Evolutionary conservation across 2,329 filamentous ascomycete species (phyloP).

Genomic region (Colletotrichum brevisporum): DNA sequence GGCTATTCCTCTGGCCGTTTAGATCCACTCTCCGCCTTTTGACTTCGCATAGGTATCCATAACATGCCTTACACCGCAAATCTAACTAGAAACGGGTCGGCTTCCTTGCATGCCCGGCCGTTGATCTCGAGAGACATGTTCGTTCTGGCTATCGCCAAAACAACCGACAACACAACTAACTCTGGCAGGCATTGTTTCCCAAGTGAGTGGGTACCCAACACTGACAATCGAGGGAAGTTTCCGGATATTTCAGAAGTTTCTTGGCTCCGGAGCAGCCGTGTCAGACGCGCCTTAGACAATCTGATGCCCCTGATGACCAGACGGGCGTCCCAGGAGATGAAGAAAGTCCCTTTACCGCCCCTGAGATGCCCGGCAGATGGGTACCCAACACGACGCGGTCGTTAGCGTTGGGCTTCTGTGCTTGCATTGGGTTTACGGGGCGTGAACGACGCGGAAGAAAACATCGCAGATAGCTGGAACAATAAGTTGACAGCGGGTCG

Average conservation of each 20-base stretch:
- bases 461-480: slow-evolving; percentile 3
- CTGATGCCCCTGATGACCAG: no score
- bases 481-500: slow-evolving; percentile 32
- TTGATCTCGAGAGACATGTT: neutral
- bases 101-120: slow-evolving; percentile 6
- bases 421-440: neutral
- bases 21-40: neutral
- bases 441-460: neutral
- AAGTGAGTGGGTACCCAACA: no score
- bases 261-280: no score
- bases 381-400: neutral
- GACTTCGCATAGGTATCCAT: neutral
- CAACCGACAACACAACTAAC: no score
- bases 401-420: neutral
- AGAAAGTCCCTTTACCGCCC: neutral
- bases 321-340: no score
- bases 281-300: no score
- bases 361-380: neutral
- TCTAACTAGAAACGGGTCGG: slow-evolving; percentile 9
- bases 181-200: no score
- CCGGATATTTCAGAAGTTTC: no score
- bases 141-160: no score
- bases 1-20: slow-evolving; percentile 1
- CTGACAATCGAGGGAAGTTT: no score
- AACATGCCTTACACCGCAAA: slow-evolving; percentile 2